Evolutionary conservation across 2,329 filamentous ascomycete genomes (phyloP), one percentile per base, ranked within the genome.

Genomic region (Alternaria conjuncta): DNA sequence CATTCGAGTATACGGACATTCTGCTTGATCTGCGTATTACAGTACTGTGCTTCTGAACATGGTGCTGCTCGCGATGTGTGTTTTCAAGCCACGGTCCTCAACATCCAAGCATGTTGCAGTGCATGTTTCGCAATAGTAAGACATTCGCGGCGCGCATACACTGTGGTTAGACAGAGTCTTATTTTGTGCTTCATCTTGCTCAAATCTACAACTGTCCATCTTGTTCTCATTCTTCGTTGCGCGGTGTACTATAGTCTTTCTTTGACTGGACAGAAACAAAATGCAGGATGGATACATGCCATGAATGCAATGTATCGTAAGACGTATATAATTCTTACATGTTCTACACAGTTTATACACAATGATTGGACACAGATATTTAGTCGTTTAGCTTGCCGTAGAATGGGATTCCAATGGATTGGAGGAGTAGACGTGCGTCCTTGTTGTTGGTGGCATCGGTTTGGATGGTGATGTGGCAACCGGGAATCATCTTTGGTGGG

Each of bases 361-460:
- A n/a, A n/a, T n/a, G n/a, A n/a, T n/a, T n/a, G n/a, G n/a, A n/a
- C n/a, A n/a, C n/a, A n/a, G n/a, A n/a, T n/a, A n/a, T n/a, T 65
- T 74, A 78, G 57, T 78, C 75, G 36, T 77, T 77, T 55, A 90
- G 82, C 80, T 94, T 92, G 74, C 93, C 93, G 73, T 92, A 88
- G 80, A 97, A 97, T 0, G 94, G 94, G 66, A 96, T 82, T 30
- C 92, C 92, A 64, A 94, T 82, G 12, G 90, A 84, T 72, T 87
- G 86, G 60, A 94, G 84, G 57, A 97, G 85, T 63, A 97, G 82
- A 71, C 92, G 88, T 8, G 92, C 94, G 74, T 97, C 94, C 73
- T 90, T 89, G 80, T 97, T 93, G 26, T 91, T 95, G 25, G 86
- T 93, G 45, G 93, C 94, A 26, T 91, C 91, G 1, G 94, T 97